A percentile compares a stretch with the other conserved stretches of the same genome.
These are phyloP conservation scores for Andrographis paniculata DNA, from an alignment of 305 asterid genomes.

Conservation along the genomic window DNA sequence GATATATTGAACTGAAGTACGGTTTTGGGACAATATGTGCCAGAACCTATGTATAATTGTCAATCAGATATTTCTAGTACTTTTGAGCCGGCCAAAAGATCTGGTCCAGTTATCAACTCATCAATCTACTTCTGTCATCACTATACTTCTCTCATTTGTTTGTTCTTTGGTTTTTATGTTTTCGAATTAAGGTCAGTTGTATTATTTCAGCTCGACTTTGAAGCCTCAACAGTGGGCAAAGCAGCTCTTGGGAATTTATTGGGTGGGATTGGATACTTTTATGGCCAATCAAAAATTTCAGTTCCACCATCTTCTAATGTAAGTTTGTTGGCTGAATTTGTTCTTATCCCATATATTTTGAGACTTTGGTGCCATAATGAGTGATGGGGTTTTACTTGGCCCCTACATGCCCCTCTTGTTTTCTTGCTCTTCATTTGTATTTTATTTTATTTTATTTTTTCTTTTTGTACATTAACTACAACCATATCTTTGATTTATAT, in stretches of 20 bases:
- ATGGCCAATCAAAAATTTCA: conserved; percentile 87
- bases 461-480: too few relatives aligned
- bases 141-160: conserved; percentile 3
- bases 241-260: conserved; percentile 85
- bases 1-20: too few relatives aligned
- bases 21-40: too few relatives aligned
- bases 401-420: too few relatives aligned
- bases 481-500: too few relatives aligned
- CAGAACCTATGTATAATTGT: conserved; percentile 5
- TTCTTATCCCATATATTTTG: conserved; percentile 4
- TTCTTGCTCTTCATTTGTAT: too few relatives aligned
- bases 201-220: conserved; percentile 59
- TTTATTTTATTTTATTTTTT: too few relatives aligned
- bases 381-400: too few relatives aligned
- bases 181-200: conserved; percentile 21
- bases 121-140: conserved; percentile 6
- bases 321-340: conserved; percentile 27
- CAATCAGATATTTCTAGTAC: conserved; percentile 7
- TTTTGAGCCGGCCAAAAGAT: conserved; percentile 4
- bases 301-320: conserved; percentile 57
- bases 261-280: conserved; percentile 94
- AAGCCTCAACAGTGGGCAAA: conserved; percentile 58
- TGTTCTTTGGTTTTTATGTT: conserved; percentile 11
- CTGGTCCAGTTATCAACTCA: background rate
- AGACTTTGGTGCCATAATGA: background rate